These are phyloP conservation scores for Hemisphaericaspora subhashii DNA, from an alignment of 1,139 yeast genomes.

Conservation along the genomic window DNA sequence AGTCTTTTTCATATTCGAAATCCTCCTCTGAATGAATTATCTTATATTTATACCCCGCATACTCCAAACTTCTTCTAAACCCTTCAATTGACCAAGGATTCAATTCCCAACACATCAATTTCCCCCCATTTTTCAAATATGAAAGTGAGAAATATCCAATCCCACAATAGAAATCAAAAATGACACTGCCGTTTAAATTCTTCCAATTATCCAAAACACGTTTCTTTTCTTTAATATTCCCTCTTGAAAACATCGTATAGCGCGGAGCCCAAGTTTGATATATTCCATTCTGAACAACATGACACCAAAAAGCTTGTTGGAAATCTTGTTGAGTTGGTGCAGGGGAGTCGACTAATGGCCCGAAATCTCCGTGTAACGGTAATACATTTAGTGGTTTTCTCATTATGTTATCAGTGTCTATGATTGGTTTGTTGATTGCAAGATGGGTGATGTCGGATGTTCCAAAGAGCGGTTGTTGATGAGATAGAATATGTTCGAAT, in stretches of 20 bases:
- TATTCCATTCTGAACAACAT: slow-evolving; percentile 69
- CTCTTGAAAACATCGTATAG: slow-evolving; percentile 88
- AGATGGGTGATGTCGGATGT: slow-evolving; percentile 48
- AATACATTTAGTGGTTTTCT: slow-evolving; percentile 60
- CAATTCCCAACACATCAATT: slow-evolving; percentile 76
- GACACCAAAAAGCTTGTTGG: slow-evolving; percentile 67
- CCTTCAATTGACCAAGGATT: slow-evolving; percentile 88
- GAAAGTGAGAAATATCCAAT: slow-evolving; percentile 83
- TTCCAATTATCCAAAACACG: slow-evolving; percentile 50
- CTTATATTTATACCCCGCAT: slow-evolving; percentile 43
- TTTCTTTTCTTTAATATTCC: slow-evolving; percentile 79
- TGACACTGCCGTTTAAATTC: slow-evolving; percentile 37
- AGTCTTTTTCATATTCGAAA: slow-evolving; percentile 28
- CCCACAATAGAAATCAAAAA: slow-evolving; percentile 78
- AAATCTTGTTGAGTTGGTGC: slow-evolving; percentile 49
- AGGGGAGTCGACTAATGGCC: slow-evolving; percentile 32
- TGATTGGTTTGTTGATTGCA: slow-evolving; percentile 72
- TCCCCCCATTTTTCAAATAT: slow-evolving; percentile 58
- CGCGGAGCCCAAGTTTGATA: slow-evolving; percentile 82
- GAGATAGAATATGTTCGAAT: slow-evolving; percentile 23
- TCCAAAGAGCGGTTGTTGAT: slow-evolving; percentile 14
- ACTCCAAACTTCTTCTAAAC: slow-evolving; percentile 51
- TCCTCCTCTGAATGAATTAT: too few relatives aligned
- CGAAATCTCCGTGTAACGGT: slow-evolving; percentile 69
- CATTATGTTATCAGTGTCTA: slow-evolving; percentile 48